Conservation (phyloP, 2,329 filamentous ascomycete genomes). For the Hymenoscyphus salicellus region DNA sequence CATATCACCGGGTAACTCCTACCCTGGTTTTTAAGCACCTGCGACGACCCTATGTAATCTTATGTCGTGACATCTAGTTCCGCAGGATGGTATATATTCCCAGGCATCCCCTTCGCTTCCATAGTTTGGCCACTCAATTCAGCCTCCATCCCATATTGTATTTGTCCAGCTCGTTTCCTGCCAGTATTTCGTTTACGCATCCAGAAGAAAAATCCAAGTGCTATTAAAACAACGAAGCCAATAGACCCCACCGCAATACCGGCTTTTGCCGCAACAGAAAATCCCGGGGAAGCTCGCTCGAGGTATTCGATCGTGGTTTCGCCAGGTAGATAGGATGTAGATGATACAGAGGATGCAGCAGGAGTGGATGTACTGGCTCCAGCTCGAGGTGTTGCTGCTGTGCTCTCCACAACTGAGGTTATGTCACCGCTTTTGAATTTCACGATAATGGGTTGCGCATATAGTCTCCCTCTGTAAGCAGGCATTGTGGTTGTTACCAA, state of each 20-base stretch:
- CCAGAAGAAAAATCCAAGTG: neutral
- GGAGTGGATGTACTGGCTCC: neutral
- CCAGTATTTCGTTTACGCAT: neutral
- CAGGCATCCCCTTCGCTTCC: neutral
- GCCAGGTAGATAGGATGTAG: too few relatives aligned
- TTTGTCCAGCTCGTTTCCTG: neutral
- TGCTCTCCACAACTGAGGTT: neutral
- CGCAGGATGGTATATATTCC: neutral
- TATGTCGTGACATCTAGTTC: too few relatives aligned
- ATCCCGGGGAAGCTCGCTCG: too few relatives aligned
- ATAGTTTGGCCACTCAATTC: neutral
- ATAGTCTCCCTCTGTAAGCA: neutral
- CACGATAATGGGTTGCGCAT: neutral
- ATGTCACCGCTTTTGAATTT: neutral
- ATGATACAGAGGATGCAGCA: neutral
- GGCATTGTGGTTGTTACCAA: neutral
- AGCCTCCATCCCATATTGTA: neutral
- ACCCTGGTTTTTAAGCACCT: too few relatives aligned
- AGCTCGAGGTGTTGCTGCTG: neutral
- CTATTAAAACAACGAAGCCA: neutral
- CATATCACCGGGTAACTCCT: too few relatives aligned
- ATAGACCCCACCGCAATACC: neutral
- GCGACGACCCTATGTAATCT: too few relatives aligned
- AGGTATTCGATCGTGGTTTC: too few relatives aligned
- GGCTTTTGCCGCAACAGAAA: neutral